Evolutionary conservation across 208 protist species (phyloP), one percentile per base, ranked within the genome.

Genomic region (Vickermania ingenoplastis): DNA sequence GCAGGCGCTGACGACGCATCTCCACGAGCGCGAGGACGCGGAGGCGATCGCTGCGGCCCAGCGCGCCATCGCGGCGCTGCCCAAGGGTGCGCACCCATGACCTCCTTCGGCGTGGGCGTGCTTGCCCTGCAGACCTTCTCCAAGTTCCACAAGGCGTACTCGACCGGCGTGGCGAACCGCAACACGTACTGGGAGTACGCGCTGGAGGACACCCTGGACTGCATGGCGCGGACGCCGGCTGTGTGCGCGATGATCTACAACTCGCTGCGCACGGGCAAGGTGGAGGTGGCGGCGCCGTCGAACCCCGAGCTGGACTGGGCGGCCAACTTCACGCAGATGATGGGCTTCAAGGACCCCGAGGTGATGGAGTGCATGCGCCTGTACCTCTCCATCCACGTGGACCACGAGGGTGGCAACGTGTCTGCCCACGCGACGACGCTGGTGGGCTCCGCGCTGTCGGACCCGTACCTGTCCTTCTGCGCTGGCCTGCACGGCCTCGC

Each of bases 291-390:
- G 14, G 67, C 68, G 17, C 61, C 79, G 24, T 64, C 51, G 53
- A 66, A 77, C 56, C 45, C 53, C 31, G 63, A 83, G 22, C 80
- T 97, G 26, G 97, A 99, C 79, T 97, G 92, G 92, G 85, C 87
- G 0, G 95, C 86, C 31, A 98, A 99, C 84, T 99, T 97, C 67
- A 71, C 82, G 49, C 66, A 81, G 59, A 91, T 97, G 93, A 53
- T 99, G 27, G 97, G 97, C 66, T 98, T 87, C 69, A 80, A 75
- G 36, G 79, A 87, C 57, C 56, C 86, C 45, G 51, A 84, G 49
- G 97, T 99, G 67, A 83, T 79, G 73, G 98, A 99, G 60, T 91
- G 98, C 57, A 97, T 99, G 92, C 91, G 98, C 56, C 79, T 99
- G 27, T 99, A 99, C 80, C 81, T 99, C 14, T 86, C 77, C 45